Base-by-base conservation (phyloP, 2,329 filamentous ascomycete genomes). In the Sporothrix brasiliensis region DNA sequence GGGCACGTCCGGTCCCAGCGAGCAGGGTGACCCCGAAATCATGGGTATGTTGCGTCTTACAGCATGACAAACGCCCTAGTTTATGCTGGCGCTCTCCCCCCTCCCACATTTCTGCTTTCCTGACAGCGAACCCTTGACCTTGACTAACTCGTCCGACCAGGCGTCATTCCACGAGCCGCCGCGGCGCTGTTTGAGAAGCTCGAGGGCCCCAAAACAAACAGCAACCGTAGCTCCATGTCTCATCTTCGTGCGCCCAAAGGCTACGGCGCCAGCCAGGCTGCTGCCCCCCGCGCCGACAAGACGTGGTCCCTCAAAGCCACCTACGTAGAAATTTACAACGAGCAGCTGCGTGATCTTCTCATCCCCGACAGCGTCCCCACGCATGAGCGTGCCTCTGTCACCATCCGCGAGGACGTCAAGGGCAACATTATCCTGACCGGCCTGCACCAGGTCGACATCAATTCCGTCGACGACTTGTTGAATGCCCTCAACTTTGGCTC, bases 291-390 rank as follows among this genome's bases (percentile, higher is more conserved):
- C 73, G 79, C 77, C 4, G 92, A 95, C 65, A 93, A 91, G 79
- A 91, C 86, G 73, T 99, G 95, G 95, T 91, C 92, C 68, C 83
- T 99, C 76, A 97, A 92, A 79, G 95, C 94, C 13, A 97, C 94
- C 0, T 97, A 97, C 77, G 92, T 97, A 73, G 88, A 98, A 84
- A 99, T 99, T 74, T 99, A 99, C 83, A 98, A 99, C 78, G 95
- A 99, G 80, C 92, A 96, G 77, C 84, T 98, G 41, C 90, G 95
- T 75, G 95, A 99, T 83, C 85, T 99, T 19, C 85, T 99, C 49
- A 82, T 97, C 4, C 88, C 93, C 0, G 94, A 97, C 60, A 81
- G 88, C 60, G 86, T 90, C 0, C 88, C 91, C 0, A 76, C 81
- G 6, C 81, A 85, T 73, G 94, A 98, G 77, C 89, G 95, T 72